phyloP scores from a whole-genome alignment of 1,284 basidiomycete species.

The Amylostereum areolatum region DNA sequence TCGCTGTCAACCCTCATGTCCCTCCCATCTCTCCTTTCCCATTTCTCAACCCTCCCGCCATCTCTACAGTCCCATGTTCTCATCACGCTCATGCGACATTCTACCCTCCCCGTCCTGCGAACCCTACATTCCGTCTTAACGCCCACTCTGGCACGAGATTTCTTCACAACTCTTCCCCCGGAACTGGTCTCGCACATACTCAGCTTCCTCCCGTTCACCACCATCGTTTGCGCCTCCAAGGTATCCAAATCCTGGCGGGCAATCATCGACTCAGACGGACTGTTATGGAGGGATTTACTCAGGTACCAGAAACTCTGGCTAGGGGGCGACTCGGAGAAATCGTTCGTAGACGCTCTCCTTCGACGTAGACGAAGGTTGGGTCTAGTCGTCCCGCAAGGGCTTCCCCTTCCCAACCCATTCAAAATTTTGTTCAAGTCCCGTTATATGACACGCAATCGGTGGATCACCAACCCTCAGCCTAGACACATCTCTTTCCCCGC shows the following conservation, averaged over 20 bases:
- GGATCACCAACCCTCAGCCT: constrained; percentile 69
- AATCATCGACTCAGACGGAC: constrained; percentile 78
- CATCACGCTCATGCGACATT: constrained; percentile 77
- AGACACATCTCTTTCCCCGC: constrained; percentile 79
- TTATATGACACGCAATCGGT: constrained; percentile 70
- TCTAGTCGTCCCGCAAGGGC: constrained; percentile 34
- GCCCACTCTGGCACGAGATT: constrained; percentile 82
- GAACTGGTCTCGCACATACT: constrained; percentile 81
- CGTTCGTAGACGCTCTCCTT: constrained; percentile 61
- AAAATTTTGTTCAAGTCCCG: constrained; percentile 85
- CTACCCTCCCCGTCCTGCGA: constrained; percentile 77
- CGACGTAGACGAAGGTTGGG: constrained; percentile 46
- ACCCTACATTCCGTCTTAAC: constrained; percentile 78
- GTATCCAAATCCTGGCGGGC: constrained; percentile 79
- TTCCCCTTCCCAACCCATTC: constrained; percentile 74
- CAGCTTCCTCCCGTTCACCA: constrained; percentile 69
- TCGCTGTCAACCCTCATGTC: constrained; percentile 74
- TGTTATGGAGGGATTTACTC: constrained; percentile 79
- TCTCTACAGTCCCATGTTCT: constrained; percentile 81
- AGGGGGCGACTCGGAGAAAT: constrained; percentile 68
- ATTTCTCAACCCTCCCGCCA: constrained; percentile 68
- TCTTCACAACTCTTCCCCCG: constrained; percentile 78
- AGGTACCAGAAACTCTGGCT: constrained; percentile 80
- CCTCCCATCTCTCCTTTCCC: constrained; percentile 67
- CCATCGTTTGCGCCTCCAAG: constrained; percentile 73